Evolutionary conservation across 2,329 filamentous ascomycete genomes (phyloP).

Genomic region (Colletotrichum camelliae): DNA sequence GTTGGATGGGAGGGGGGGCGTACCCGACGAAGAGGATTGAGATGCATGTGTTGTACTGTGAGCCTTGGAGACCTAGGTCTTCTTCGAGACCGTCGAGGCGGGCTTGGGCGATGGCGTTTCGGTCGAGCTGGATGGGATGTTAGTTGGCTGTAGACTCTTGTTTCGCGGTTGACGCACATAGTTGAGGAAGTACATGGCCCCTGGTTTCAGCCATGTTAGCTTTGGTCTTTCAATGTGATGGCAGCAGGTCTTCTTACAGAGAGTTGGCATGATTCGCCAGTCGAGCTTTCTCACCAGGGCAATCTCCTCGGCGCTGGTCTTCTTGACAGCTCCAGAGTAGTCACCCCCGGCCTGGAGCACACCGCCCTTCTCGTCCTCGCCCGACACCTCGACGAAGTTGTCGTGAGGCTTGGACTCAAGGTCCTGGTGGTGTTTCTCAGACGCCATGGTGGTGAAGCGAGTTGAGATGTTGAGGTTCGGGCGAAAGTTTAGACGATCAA

Average conservation of each 20-base stretch:
- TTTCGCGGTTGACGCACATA: conserved; percentile 29
- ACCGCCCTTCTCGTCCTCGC: conserved; percentile 25
- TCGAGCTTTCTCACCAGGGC: conserved; percentile 41
- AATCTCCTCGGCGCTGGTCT: conserved; percentile 38
- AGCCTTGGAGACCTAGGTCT: conserved; percentile 52
- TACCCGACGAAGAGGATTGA: conserved; percentile 56
- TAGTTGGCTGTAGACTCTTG: neutral
- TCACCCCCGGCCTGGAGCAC: conserved; percentile 29
- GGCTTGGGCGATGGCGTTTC: conserved; percentile 63
- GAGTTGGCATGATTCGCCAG: conserved; percentile 42
- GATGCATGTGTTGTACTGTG: conserved; percentile 54
- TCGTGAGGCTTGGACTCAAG: conserved; percentile 30
- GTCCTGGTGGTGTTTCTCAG: conserved; percentile 8
- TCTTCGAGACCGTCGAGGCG: conserved; percentile 57
- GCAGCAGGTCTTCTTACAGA: conserved; percentile 29
- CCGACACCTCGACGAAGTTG: conserved; percentile 28
- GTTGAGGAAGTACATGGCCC: conserved; percentile 44
- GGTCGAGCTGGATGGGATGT: conserved; percentile 40
- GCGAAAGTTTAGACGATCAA: neutral
- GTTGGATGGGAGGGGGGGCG: neutral
- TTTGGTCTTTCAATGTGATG: neutral
- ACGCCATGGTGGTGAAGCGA: neutral
- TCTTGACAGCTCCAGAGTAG: conserved; percentile 38
- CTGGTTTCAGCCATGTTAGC: neutral
- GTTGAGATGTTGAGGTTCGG: neutral